Base-by-base conservation (phyloP, 1,284 basidiomycete genomes). In the Ganoderma resinaceum region DNA sequence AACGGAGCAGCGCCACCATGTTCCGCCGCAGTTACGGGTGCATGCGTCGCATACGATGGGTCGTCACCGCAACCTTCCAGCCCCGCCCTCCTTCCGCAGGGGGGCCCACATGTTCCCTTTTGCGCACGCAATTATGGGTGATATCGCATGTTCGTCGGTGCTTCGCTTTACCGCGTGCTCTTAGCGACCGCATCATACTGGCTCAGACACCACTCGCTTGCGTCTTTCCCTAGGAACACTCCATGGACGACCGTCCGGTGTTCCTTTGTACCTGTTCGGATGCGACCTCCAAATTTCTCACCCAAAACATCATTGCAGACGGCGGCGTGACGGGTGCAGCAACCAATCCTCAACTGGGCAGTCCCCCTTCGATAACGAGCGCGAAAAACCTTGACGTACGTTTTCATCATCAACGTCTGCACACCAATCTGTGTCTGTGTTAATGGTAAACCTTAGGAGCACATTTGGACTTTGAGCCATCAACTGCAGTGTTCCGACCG, bases 111-210 rank as follows among this genome's bases (percentile, higher is more conserved):
- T 46, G 23, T 61, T 35, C 12, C 35, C n/a, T 20, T 38, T 65
- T 20, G 62, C 65, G 70, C 67, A 61, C 65, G 70, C 67, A 61
- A 67, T 66, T 33, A 6, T 35, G 43, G 20, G 23, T 62, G 53
- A 49, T 65, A 68, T 68, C 61, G 52, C 65, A 63, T 61, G 31
- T 35, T 37, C 49, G 31, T 66, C 63, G 46, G 67, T 31, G 55
- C 62, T 35, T 11, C 11, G 14, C 33, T 29, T 38, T 9, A 14
- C 23, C 23, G 33, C 29, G 26, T 42, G 60, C 31, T 38, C 37
- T 65, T 49, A 42, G 40, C 65, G 60, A 63, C 64, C 38, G 62
- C 65, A 68, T 63, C 65, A 63, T 35, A 43, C 62, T 52, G 23
- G 46, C 46, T 43, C 29, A 61, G 31, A 66, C 65, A 62, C 49